Evolutionary conservation across 345 rosid species (phyloP), one percentile per base, ranked within the genome.

Genomic region (Clausena lansium): DNA sequence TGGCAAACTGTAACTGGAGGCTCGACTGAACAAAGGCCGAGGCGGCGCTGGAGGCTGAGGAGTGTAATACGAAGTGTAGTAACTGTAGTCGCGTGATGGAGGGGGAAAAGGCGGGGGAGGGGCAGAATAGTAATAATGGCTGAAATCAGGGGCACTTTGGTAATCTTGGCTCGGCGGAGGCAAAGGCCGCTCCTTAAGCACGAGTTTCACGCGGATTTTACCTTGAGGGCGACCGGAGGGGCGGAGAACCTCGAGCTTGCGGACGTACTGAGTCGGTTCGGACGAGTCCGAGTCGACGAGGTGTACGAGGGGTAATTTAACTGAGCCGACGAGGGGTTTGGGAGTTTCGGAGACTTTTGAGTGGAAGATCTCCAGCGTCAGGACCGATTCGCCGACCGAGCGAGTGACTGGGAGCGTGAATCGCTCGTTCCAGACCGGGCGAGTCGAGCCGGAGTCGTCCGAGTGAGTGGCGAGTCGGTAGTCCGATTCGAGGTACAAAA

Each of bases 211-310:
- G 9, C 91, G 89, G 41, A 91, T 63, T 77, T 89, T 91, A 36
- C 95, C 93, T 50, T 91, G 95, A 0, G 87, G 85, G 6, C 95
- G 83, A 36, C 93, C 93, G 6, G 92, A 91, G 1, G 95, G 92
- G 63, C 90, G 95, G 67, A 85, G 76, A 22, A 89, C 87, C 80
- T 86, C 83, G 55, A 91, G 83, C 9, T 35, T 61, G 24, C 80
- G 89, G 30, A 45, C 59, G 47, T 64, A 27, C 39, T 77, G 76
- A 50, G 76, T 71, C 15, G 80, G 2, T 1, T 84, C 85, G 57
- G 22, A 52, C 7, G 22, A 52, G 20, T 73, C 89, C 5, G 88
- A 86, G 32, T 87, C 90, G 39, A 85, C 39, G 52, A 91, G 86
- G 1, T 87, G 89, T 59, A 59, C 68, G 67, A 91, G 87, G 27